phyloP scores from a whole-genome alignment of 805 yeast species.

The Ogataea parapolymorpha region DNA sequence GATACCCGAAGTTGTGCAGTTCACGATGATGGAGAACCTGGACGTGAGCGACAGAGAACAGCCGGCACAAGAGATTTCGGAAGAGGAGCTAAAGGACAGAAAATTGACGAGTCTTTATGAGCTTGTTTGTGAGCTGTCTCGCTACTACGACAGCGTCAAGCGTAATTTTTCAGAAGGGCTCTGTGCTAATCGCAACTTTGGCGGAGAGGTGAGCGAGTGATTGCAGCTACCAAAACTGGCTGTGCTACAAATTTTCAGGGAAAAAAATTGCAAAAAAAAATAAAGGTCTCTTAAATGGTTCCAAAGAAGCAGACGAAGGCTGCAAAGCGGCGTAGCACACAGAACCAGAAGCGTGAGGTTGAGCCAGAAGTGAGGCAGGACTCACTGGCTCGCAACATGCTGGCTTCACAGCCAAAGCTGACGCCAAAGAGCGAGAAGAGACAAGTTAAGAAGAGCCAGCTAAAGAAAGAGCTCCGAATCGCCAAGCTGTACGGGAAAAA shows the following conservation, averaged over 20 bases:
- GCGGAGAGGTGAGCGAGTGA: background rate
- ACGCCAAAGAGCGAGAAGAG: conserved; percentile 55
- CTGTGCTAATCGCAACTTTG: background rate
- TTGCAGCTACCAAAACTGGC: conserved; percentile 1
- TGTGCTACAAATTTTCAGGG: conserved; percentile 8
- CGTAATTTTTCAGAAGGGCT: conserved; percentile 2
- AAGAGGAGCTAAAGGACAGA: conserved; percentile 2
- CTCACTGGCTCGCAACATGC: conserved; percentile 63
- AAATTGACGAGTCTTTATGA: conserved; percentile 8
- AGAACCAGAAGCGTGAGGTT: conserved; percentile 52
- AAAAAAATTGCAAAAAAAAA: conserved; percentile 6
- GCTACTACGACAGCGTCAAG: conserved; percentile 10
- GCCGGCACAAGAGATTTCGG: background rate
- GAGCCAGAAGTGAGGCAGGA: conserved; percentile 67
- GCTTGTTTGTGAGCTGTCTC: conserved; percentile 5
- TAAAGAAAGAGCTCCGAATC: conserved; percentile 64
- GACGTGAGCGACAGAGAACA: conserved; percentile 20
- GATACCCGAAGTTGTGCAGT: conserved; percentile 26
- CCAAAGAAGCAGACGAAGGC: conserved; percentile 48
- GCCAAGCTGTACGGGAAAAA: conserved; percentile 67
- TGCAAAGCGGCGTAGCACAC: conserved; percentile 51
- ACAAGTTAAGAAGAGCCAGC: conserved; percentile 46
- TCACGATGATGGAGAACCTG: conserved; percentile 26
- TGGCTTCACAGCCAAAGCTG: conserved; percentile 54
- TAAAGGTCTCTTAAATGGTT: conserved; percentile 21